A percentile compares a stretch with the other conserved stretches of the same genome.
These are phyloP conservation scores for Nymphaea thermarum DNA, from an alignment of 164 flowering plant species.

Conservation along the genomic window DNA sequence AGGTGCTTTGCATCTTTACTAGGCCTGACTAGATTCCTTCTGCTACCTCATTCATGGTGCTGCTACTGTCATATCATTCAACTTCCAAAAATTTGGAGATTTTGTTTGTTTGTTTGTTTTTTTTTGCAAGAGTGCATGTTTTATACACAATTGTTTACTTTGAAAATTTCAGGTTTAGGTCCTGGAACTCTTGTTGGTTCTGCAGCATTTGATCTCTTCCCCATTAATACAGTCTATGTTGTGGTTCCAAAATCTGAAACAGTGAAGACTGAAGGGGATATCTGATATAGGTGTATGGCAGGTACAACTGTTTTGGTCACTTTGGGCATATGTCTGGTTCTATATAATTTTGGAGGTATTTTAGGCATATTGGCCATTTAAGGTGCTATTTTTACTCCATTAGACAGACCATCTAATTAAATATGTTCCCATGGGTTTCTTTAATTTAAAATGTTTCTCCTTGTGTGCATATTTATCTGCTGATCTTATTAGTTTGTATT, in stretches of 20 bases:
- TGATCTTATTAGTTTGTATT: no score
- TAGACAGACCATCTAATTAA: no score
- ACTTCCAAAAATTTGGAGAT: neutral
- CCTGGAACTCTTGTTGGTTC: conserved; percentile 97
- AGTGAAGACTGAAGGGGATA: conserved; percentile 60
- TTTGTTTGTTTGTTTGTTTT: neutral
- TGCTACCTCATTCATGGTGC: neutral
- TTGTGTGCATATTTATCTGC: no score
- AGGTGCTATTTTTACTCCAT: no score
- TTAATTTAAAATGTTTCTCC: no score
- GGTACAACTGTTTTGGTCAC: conserved; percentile 92
- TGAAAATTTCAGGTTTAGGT: conserved; percentile 54
- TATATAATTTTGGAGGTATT: conserved; percentile 83
- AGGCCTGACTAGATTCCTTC: neutral
- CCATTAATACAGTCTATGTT: conserved; percentile 94
- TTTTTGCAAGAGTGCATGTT: neutral
- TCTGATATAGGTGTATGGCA: conserved; percentile 99
- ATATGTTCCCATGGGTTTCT: no score
- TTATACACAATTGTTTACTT: neutral
- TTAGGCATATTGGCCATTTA: neutral
- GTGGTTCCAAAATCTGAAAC: conserved; percentile 87
- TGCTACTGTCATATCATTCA: neutral
- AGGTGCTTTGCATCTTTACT: no score
- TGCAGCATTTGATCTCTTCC: conserved; percentile 95
- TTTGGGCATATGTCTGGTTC: conserved; percentile 94